Conservation (phyloP, 345 rosid species). For the Dipteronia dyeriana region DNA sequence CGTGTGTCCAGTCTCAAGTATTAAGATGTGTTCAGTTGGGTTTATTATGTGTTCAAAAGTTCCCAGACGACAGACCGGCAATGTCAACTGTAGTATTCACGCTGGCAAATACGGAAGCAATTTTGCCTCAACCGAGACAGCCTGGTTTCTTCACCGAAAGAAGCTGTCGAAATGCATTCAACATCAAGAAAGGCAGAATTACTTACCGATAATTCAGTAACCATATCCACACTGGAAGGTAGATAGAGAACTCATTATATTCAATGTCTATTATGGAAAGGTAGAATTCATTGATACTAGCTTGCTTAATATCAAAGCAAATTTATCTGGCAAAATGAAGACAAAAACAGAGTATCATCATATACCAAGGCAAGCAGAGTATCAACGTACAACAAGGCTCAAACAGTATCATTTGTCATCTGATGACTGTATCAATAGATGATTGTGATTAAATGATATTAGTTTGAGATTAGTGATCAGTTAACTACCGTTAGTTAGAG, state of each 20-base stretch:
- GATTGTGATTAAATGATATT: too few species aligned
- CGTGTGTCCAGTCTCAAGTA: not conserved
- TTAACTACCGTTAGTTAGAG: too few species aligned
- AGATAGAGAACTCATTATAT: conserved; percentile 5
- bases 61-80: not conserved
- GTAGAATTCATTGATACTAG: not conserved
- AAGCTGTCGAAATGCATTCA: not conserved
- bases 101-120: not conserved
- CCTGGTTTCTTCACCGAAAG: conserved; percentile 20
- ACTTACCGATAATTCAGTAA: not conserved
- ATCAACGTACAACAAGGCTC: too few species aligned
- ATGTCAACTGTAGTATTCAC: conserved; percentile 10
- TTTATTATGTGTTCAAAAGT: conserved; percentile 11
- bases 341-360: too few species aligned
- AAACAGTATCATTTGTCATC: too few species aligned
- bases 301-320: too few species aligned
- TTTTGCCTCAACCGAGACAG: conserved; percentile 10
- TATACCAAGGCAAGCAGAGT: too few species aligned
- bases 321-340: too few species aligned
- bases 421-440: too few species aligned
- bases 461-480: too few species aligned
- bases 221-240: not conserved
- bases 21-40: not conserved
- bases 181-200: not conserved
- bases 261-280: not conserved